A percentile compares a stretch with the other conserved stretches of the same genome.
Evolutionary conservation across 176 grass and related monocot genomes (phyloP).

Genomic region (Tillandsia leiboldiana): DNA sequence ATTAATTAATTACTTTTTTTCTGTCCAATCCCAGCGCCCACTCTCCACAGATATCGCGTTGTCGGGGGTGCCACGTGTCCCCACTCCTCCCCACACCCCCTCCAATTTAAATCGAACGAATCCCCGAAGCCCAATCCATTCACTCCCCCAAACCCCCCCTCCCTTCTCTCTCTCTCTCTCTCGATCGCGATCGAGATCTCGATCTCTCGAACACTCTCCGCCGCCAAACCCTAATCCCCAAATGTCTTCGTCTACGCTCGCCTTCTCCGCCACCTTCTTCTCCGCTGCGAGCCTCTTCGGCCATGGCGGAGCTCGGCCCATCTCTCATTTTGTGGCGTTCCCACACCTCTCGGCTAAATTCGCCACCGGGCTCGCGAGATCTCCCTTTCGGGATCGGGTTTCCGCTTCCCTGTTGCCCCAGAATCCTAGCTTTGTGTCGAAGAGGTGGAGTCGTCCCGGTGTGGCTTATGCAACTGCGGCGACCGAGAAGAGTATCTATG

Average conservation of each 20-base stretch:
- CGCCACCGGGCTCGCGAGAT: not conserved
- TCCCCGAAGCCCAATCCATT: too few species aligned
- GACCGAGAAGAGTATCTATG: constrained; percentile 73
- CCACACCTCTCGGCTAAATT: not conserved
- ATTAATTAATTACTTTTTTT: too few species aligned
- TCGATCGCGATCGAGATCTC: too few species aligned
- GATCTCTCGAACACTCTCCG: too few species aligned
- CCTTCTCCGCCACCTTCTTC: not conserved
- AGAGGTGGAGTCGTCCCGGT: constrained; percentile 26
- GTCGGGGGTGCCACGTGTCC: too few species aligned
- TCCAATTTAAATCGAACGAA: too few species aligned
- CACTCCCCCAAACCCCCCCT: too few species aligned
- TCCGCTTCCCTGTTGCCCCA: not conserved
- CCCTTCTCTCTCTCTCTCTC: too few species aligned
- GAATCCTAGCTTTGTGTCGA: not conserved
- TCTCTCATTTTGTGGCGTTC: not conserved
- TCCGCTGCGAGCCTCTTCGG: not conserved
- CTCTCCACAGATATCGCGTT: too few species aligned
- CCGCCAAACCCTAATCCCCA: not conserved
- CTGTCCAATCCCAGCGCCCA: too few species aligned
- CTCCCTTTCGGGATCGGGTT: not conserved
- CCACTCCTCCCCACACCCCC: too few species aligned
- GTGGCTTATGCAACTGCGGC: constrained; percentile 71
- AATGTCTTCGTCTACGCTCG: not conserved
- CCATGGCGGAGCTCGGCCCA: not conserved